Conservation (phyloP, 1,139 yeast species). For the Hyphopichia burtonii region DNA sequence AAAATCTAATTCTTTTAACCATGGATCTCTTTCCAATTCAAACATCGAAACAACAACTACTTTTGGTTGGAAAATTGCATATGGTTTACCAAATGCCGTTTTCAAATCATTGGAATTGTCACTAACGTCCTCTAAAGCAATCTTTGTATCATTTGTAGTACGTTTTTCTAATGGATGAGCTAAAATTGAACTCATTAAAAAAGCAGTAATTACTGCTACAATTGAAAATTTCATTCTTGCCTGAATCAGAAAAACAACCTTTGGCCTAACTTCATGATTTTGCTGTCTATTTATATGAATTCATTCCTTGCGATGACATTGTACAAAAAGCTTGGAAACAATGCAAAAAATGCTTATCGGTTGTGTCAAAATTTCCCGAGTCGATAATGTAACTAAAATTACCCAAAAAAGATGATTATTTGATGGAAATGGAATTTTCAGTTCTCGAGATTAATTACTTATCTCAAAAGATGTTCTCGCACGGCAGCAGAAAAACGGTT, state of each 20-base stretch:
- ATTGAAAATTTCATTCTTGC: constrained; percentile 4
- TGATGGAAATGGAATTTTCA: no score
- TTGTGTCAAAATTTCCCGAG: no score
- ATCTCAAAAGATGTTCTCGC: no score
- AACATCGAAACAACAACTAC: constrained; percentile 59
- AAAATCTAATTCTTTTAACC: constrained; percentile 50
- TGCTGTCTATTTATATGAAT: no score
- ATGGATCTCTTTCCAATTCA: constrained; percentile 51
- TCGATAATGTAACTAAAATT: no score
- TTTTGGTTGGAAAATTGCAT: constrained; percentile 48
- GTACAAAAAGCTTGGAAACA: no score
- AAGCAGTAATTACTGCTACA: background rate
- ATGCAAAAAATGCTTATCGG: no score
- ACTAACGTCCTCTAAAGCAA: background rate
- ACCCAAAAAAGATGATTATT: no score
- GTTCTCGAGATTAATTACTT: no score
- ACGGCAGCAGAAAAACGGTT: no score
- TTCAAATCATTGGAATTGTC: constrained; percentile 19
- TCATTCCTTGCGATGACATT: no score
- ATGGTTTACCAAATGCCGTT: constrained; percentile 31
- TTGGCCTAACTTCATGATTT: no score
- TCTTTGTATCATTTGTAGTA: constrained; percentile 1
- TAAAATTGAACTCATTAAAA: background rate
- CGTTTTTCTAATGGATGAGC: constrained; percentile 4
- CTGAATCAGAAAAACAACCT: background rate